phyloP scores from a whole-genome alignment of 805 yeast species.

The Starmerella apicola region DNA sequence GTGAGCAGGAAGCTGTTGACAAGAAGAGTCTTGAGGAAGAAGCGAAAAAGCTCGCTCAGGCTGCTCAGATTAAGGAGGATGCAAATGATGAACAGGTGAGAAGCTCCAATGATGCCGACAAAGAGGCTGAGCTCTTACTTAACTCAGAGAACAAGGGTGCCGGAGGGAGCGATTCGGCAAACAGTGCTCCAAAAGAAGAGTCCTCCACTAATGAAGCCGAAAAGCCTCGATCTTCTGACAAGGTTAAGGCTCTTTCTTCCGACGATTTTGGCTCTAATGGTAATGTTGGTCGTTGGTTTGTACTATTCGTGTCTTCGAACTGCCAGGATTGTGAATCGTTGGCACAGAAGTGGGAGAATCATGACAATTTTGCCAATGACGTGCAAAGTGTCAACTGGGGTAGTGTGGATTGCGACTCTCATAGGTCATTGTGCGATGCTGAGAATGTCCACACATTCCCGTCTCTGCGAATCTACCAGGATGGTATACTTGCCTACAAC shows the following conservation, averaged over 20 bases:
- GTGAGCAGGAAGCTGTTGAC: not conserved
- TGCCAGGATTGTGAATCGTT: conserved; percentile 12
- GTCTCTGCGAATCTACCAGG: conserved; percentile 13
- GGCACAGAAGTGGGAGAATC: conserved; percentile 11
- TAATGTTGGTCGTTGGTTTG: conserved; percentile 15
- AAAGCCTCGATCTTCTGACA: not conserved
- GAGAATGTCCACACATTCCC: conserved; percentile 12
- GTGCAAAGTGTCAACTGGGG: conserved; percentile 10
- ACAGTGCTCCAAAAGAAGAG: not conserved
- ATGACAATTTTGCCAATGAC: conserved; percentile 10
- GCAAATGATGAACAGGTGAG: not conserved
- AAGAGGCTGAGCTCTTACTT: not conserved
- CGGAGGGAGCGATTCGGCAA: not conserved
- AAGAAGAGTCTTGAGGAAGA: not conserved
- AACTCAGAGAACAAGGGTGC: not conserved
- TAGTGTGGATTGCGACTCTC: conserved; percentile 12
- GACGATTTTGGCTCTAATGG: conserved; percentile 7
- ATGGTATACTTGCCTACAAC: conserved; percentile 10
- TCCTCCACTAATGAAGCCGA: not conserved
- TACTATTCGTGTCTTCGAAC: conserved; percentile 7
- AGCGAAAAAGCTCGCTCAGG: not conserved
- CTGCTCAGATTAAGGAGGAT: not conserved
- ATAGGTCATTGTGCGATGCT: conserved; percentile 10
- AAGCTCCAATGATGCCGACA: not conserved
- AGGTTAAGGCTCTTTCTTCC: conserved; percentile 2